A percentile compares a stretch with the other conserved stretches of the same genome.
phyloP scores from a whole-genome alignment of 2,329 filamentous ascomycete species.

The Cytospora mali region DNA sequence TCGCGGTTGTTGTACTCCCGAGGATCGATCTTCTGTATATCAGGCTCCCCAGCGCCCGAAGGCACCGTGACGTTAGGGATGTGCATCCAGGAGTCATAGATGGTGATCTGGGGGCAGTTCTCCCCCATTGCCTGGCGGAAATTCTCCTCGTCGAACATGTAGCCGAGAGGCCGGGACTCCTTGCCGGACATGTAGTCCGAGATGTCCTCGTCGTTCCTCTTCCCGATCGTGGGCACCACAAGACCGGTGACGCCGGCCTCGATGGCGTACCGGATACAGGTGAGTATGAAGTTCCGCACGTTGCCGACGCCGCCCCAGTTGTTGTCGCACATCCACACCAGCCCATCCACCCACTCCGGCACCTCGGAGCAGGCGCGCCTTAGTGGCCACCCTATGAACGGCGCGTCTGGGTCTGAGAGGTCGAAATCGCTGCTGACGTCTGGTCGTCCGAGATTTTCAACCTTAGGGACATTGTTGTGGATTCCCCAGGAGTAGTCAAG shows the following conservation, averaged over 20 bases:
- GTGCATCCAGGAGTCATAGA: conserved; percentile 43
- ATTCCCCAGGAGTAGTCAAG: conserved; percentile 9
- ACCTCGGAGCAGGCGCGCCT: conserved; percentile 48
- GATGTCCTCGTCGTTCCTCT: conserved; percentile 45
- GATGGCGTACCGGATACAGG: conserved; percentile 52
- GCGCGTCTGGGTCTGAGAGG: conserved; percentile 44
- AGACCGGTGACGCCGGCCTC: conserved; percentile 50
- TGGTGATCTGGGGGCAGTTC: conserved; percentile 46
- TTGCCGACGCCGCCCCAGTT: conserved; percentile 55
- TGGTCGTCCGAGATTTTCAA: conserved; percentile 8
- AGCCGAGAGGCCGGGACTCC: conserved; percentile 41
- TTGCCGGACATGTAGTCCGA: conserved; percentile 45
- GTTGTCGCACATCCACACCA: conserved; percentile 54
- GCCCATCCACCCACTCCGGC: conserved; percentile 42
- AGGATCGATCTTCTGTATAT: conserved; percentile 44
- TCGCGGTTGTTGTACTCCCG: conserved; percentile 42
- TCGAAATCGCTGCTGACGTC: conserved; percentile 37
- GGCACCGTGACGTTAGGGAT: conserved; percentile 40
- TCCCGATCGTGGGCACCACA: conserved; percentile 49
- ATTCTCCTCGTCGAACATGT: conserved; percentile 51
- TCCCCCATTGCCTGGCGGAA: conserved; percentile 43
- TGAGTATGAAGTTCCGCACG: conserved; percentile 54
- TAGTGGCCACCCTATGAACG: conserved; percentile 51
- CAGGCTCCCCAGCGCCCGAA: conserved; percentile 29
- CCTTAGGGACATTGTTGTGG: not conserved